A percentile compares a stretch with the other conserved stretches of the same genome.
These are phyloP conservation scores for Colletotrichum liaoningense DNA, from an alignment of 2,329 filamentous ascomycete genomes.

Conservation along the genomic window DNA sequence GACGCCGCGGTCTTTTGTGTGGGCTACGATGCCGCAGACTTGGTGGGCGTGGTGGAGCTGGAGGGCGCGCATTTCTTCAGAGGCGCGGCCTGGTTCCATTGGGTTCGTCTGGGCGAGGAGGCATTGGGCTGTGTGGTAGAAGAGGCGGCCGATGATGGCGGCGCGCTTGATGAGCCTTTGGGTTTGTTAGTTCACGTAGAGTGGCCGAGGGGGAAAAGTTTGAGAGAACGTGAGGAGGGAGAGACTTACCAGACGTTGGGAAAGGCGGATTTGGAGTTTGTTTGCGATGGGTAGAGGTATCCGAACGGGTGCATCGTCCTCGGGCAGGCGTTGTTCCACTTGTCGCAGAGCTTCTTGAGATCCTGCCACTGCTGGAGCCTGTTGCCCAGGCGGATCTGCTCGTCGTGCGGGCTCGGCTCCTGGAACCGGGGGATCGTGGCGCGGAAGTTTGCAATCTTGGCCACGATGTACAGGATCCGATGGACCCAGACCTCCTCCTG, in stretches of 20 bases:
- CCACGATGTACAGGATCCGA: slow-evolving; percentile 88
- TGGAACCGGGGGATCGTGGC: slow-evolving; percentile 74
- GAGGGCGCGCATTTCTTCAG: slow-evolving; percentile 75
- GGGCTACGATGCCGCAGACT: slow-evolving; percentile 89
- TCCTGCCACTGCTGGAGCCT: slow-evolving; percentile 81
- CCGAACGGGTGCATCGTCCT: slow-evolving; percentile 89
- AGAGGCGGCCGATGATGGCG: slow-evolving; percentile 83
- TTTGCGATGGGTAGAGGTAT: slow-evolving; percentile 77
- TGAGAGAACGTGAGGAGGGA: too few species aligned
- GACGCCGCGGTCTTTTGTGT: slow-evolving; percentile 84
- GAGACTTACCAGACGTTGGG: slow-evolving; percentile 82
- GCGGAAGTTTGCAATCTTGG: slow-evolving; percentile 88
- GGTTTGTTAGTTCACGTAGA: background rate
- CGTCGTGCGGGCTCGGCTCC: slow-evolving; percentile 68
- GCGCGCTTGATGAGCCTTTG: slow-evolving; percentile 82
- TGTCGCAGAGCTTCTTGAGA: slow-evolving; percentile 84
- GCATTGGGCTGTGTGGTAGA: slow-evolving; percentile 90
- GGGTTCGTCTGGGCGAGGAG: slow-evolving; percentile 86
- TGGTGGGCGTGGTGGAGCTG: slow-evolving; percentile 82
- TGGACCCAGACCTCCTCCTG: slow-evolving; percentile 89
- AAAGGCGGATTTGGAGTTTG: slow-evolving; percentile 78
- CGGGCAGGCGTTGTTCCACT: slow-evolving; percentile 83
- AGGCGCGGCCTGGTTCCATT: slow-evolving; percentile 66
- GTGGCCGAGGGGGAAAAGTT: too few species aligned
- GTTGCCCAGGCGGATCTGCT: slow-evolving; percentile 72